Evolutionary conservation across 257 asterid genomes (phyloP), one percentile per base, ranked within the genome.

Genomic region (Leonotis leonurus): DNA sequence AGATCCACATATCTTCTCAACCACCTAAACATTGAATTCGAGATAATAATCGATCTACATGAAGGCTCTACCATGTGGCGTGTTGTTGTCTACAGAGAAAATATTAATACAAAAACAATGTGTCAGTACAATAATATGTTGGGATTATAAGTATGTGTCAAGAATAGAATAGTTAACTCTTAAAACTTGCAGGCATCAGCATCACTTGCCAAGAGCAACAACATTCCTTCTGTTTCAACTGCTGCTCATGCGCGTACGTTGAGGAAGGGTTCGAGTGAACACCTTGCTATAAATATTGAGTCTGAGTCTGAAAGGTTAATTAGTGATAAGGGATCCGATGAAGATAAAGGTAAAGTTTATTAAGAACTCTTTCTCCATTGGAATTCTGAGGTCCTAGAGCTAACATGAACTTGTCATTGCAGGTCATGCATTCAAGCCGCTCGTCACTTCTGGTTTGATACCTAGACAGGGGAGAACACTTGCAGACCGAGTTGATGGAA

Each of bases 401-500:
- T 75, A 26, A 70, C 14, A 16, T 6, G 29, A 46, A 33, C 41
- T 52, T 58, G 37, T 45, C 21, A 75, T 60, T 76, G 76, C 90
- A 93, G 99, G 99, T 74, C 95, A 85, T 55, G 69, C 71, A 7
- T 93, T 93, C 68, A 93, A 89, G 81, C 86, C 97, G 24, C 82
- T 93, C 58, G 81, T 62, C 74, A 80, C 89, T 17, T 75, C 97
- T 10, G 96, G 97, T 62, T 77, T 93, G 62, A 67, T 93, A 76
- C 99, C 99, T 36, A 84, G 85, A 76, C 99, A 87, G 76, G 99
- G 97, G 62, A 89, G 83, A 81, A 70, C 75, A 73, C 63, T 79
- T 76, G 99, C 97, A 6, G 97, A 92, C 50, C 78, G 95, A 70
- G 64, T 89, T 58, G 99, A 92, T 70, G 97, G 97, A 72, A 78